phyloP scores from a whole-genome alignment of 768 basidiomycete species.

The Kwoniella sp. region DNA sequence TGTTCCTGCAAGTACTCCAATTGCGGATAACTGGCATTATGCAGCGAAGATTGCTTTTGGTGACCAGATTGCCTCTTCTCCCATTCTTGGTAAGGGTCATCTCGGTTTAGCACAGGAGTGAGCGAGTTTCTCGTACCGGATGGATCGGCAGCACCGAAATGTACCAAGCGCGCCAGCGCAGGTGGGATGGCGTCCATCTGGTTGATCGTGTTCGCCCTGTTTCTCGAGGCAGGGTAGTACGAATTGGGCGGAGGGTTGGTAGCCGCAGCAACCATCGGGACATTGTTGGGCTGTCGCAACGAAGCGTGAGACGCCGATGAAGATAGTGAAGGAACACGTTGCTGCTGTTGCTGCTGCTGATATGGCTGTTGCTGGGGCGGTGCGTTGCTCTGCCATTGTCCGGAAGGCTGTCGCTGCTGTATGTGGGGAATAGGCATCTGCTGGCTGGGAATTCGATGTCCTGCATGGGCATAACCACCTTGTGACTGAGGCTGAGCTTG shows the following conservation, averaged over 20 bases:
- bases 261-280: slow-evolving; percentile 29
- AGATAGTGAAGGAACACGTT: slow-evolving; percentile 46
- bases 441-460: slow-evolving; percentile 38
- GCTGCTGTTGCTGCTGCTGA: slow-evolving; percentile 42
- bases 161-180: slow-evolving; percentile 82
- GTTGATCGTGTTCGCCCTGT: slow-evolving; percentile 88
- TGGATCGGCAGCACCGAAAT: slow-evolving; percentile 69
- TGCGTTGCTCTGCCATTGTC: slow-evolving; percentile 31
- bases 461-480: slow-evolving; percentile 33
- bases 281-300: slow-evolving; percentile 11
- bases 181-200: slow-evolving; percentile 91
- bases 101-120: slow-evolving; percentile 90
- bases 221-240: slow-evolving; percentile 63
- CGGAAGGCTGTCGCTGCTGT: slow-evolving; percentile 51
- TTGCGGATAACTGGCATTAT: slow-evolving; percentile 79
- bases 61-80: slow-evolving; percentile 77
- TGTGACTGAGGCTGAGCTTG: slow-evolving; percentile 16
- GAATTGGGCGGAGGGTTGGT: slow-evolving; percentile 67
- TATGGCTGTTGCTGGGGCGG: slow-evolving; percentile 30
- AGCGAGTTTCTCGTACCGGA: slow-evolving; percentile 60
- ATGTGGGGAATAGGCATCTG: slow-evolving; percentile 47
- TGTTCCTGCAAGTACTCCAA: slow-evolving; percentile 91
- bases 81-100: slow-evolving; percentile 95
- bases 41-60: slow-evolving; percentile 42
- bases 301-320: slow-evolving; percentile 31